These are phyloP conservation scores for Elaeis guineensis DNA, from an alignment of 176 grass and related monocot genomes.

Conservation along the genomic window DNA sequence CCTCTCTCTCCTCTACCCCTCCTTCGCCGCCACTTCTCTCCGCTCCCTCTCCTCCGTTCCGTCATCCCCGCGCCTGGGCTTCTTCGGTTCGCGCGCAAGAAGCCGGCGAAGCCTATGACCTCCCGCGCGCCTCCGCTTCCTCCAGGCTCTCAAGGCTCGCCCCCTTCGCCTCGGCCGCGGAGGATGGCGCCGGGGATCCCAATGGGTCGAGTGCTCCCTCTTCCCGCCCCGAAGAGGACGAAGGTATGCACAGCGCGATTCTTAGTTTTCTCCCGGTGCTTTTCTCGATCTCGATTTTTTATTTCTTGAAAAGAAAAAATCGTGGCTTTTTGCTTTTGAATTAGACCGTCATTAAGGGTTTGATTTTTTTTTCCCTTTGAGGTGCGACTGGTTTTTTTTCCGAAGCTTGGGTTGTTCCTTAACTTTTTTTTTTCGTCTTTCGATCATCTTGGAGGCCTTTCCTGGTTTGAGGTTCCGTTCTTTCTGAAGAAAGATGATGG, in stretches of 20 bases:
- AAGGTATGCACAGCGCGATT: conserved; percentile 26
- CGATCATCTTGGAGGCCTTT: no score
- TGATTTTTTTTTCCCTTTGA: no score
- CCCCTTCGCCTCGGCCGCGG: conserved; percentile 36
- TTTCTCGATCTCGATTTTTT: not conserved
- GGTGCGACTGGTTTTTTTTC: no score
- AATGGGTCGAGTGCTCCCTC: conserved; percentile 22
- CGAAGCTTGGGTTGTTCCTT: no score
- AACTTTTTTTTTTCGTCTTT: no score
- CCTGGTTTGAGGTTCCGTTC: no score
- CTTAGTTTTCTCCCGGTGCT: not conserved
- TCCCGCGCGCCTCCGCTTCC: not conserved
- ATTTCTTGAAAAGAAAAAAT: no score
- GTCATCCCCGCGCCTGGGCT: no score
- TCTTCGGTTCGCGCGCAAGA: conserved; percentile 8
- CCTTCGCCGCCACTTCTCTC: not conserved
- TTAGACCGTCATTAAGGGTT: no score
- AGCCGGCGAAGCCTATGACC: conserved; percentile 7
- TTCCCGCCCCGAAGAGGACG: conserved; percentile 37
- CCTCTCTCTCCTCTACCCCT: conserved; percentile 35
- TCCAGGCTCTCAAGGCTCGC: conserved; percentile 40
- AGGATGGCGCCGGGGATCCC: conserved; percentile 32
- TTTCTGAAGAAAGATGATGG: no score
- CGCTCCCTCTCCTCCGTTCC: no score
- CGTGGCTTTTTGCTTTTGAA: no score